phyloP scores from a whole-genome alignment of 495 filamentous ascomycete genomes.

The Xylaria longipes region DNA sequence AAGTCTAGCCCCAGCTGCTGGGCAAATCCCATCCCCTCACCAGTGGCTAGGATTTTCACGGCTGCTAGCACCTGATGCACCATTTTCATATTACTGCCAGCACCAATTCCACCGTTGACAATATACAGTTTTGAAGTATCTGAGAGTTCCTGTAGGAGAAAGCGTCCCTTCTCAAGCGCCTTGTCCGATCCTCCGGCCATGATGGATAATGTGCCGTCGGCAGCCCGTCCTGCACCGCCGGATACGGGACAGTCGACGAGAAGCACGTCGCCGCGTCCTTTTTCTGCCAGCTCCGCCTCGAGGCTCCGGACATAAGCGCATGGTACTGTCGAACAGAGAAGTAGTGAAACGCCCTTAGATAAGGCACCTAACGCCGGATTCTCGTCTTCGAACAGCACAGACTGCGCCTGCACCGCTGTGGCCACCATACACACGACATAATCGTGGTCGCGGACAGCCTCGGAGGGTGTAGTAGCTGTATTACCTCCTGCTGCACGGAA shows the following conservation, averaged over 20 bases:
- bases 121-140: conserved; percentile 70
- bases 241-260: conserved; percentile 81
- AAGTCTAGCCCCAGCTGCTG: conserved; percentile 71
- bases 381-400: conserved; percentile 67
- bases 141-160: conserved; percentile 67
- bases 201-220: conserved; percentile 79
- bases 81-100: conserved; percentile 89
- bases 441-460: conserved; percentile 64
- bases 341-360: conserved; percentile 63
- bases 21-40: conserved; percentile 78
- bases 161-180: conserved; percentile 63
- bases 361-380: conserved; percentile 63
- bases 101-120: conserved; percentile 74
- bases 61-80: conserved; percentile 83
- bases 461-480: conserved; percentile 65
- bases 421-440: conserved; percentile 83
- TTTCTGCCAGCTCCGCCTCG: conserved; percentile 56
- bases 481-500: conserved; percentile 71
- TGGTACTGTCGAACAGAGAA: conserved; percentile 78
- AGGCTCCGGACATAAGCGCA: conserved; percentile 70
- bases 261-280: conserved; percentile 66
- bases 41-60: conserved; percentile 73
- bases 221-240: conserved; percentile 75
- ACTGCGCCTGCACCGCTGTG: conserved; percentile 70
- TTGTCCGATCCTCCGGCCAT: conserved; percentile 71